Evolutionary conservation across 192 early-diverging fungal species (phyloP), one percentile per base, ranked within the genome.

Genomic region (Rhizoclosmatium globosum): DNA sequence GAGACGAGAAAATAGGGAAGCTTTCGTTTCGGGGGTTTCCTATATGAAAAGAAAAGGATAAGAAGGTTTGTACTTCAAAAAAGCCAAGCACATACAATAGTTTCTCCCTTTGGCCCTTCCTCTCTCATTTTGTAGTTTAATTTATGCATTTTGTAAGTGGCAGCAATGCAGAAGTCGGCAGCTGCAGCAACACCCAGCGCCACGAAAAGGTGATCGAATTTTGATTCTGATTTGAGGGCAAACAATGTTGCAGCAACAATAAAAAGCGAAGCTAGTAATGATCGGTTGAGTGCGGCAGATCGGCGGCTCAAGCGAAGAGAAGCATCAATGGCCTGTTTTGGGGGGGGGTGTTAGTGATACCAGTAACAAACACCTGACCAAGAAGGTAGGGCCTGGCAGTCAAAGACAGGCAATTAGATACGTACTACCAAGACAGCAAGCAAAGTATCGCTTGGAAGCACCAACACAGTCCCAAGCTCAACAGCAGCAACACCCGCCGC

Each of bases 1-100:
- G 39, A 86, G 66, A 31, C 76, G 68, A 13, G 81, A 79, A 60
- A 83, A 79, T 17, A 87, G 46, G 1, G 68, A 61, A 15, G 88
- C 81, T n/a, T 65, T 41, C 11, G 76, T n/a, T 58, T 77, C 76
- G 48, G 48, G 64, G n/a, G 69, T 66, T 1, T 21, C 50, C 72
- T 85, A 67, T 43, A n/a, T 31, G 31, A 17, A 31, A 56, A 19
- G 9, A 61, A 31, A 73, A 73, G 43, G 38, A 64, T 65, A 31
- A 74, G 62, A 61, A 19, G 44, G 1, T 31, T 2, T 31, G 31
- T 31, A 31, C 31, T 31, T 31, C 13, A 61, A 74, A 46, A 2
- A 65, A 42, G 58, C 2, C 68, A 48, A 69, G 47, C 7, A 9
- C 44, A 69, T 42, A 48, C 68, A 11, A 64, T 17, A 23, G 62